phyloP scores from a whole-genome alignment of 768 basidiomycete species.

The Harrya chromipes region DNA sequence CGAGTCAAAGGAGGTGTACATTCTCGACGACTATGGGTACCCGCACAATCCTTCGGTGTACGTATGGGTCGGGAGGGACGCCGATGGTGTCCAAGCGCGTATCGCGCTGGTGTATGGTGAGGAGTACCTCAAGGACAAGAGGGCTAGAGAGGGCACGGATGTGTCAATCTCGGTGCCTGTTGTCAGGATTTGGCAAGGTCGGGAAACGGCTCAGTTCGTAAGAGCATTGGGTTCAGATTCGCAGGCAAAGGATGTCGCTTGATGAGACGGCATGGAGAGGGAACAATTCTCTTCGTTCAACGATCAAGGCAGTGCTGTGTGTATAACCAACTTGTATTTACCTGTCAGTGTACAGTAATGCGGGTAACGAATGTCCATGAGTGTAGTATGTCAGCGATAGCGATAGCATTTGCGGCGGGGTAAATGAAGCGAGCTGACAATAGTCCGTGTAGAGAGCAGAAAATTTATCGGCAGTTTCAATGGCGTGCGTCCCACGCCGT shows the following conservation, averaged over 20 bases:
- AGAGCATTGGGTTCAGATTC: background rate
- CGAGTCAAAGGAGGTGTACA: constrained; percentile 47
- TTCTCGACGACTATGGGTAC: constrained; percentile 43
- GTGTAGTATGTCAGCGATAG: background rate
- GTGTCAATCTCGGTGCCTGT: constrained; percentile 17
- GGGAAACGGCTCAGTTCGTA: constrained; percentile 48
- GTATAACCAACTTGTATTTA: too few species aligned
- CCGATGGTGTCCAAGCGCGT: constrained; percentile 44
- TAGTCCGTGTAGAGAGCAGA: background rate
- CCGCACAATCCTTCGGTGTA: constrained; percentile 44
- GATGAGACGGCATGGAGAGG: background rate
- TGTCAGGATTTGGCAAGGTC: constrained; percentile 35
- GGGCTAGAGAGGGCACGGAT: constrained; percentile 14
- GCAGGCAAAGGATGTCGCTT: too few species aligned
- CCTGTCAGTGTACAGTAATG: background rate
- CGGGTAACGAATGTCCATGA: background rate
- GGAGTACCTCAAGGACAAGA: constrained; percentile 44
- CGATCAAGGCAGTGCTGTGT: background rate
- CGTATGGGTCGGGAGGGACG: constrained; percentile 54
- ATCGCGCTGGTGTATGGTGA: constrained; percentile 57
- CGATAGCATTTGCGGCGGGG: background rate
- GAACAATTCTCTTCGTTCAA: background rate
- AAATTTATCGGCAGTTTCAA: background rate
- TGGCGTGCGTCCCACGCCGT: constrained; percentile 27
- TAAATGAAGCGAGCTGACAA: background rate